These are phyloP conservation scores for Lentithecium fluviatile DNA, from an alignment of 495 filamentous ascomycete genomes.

Conservation along the genomic window DNA sequence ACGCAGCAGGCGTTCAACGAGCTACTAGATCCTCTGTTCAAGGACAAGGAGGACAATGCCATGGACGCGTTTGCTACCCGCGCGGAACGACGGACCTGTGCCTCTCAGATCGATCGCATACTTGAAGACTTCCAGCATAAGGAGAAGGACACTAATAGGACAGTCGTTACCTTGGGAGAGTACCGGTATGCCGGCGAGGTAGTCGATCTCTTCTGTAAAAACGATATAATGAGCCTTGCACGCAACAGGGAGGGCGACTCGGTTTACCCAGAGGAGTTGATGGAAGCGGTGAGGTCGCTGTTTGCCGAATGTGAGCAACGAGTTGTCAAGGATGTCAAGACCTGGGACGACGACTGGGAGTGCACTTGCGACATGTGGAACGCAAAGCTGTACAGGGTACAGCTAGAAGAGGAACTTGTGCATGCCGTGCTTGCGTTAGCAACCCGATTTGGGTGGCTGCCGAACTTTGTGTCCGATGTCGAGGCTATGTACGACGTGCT, in stretches of 20 bases:
- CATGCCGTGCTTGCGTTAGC: conserved; percentile 13
- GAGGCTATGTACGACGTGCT: not conserved
- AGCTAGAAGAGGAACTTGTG: conserved; percentile 21
- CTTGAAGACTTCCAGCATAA: conserved; percentile 16
- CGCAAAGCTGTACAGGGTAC: conserved; percentile 28
- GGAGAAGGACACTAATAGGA: conserved; percentile 2
- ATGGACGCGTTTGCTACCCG: conserved; percentile 66
- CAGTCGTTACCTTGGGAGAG: conserved; percentile 4
- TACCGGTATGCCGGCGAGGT: conserved; percentile 15
- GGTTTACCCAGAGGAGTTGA: not conserved
- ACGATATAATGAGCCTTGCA: conserved; percentile 2
- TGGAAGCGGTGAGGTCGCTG: not conserved
- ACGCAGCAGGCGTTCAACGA: conserved; percentile 91
- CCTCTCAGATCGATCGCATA: conserved; percentile 33
- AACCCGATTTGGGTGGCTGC: conserved; percentile 15
- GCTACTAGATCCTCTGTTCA: conserved; percentile 81
- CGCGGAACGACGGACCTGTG: conserved; percentile 57
- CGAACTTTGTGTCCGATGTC: not conserved
- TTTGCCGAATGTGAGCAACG: conserved; percentile 7
- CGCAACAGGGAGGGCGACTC: not conserved
- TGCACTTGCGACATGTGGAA: conserved; percentile 19
- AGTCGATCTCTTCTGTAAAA: not conserved
- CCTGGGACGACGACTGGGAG: conserved; percentile 7
- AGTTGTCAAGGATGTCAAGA: not conserved
- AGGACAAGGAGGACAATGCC: conserved; percentile 72